Conservation (phyloP, 768 basidiomycete species). For the Pilatotrama ljubarskyi region DNA sequence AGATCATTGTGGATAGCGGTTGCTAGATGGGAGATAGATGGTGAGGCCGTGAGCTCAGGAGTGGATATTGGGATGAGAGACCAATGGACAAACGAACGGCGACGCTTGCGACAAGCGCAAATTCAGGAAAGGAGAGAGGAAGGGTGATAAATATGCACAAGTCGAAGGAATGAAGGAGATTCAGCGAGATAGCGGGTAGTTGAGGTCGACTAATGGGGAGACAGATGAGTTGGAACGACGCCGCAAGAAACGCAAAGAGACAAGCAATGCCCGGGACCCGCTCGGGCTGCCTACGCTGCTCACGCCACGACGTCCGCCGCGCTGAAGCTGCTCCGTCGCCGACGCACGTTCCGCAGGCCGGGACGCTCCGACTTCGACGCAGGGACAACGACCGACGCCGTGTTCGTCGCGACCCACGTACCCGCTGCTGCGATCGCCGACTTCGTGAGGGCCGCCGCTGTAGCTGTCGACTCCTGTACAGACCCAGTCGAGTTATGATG, state of each 20-base stretch:
- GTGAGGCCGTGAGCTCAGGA: not conserved
- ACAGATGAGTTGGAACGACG: not conserved
- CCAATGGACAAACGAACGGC: conserved; percentile 9
- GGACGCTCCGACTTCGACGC: conserved; percentile 74
- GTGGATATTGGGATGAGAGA: not conserved
- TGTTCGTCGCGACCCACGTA: conserved; percentile 79
- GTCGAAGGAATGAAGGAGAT: conserved; percentile 9
- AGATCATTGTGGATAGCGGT: too few species aligned
- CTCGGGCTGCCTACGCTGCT: conserved; percentile 10
- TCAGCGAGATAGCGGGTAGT: not conserved
- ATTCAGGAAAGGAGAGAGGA: conserved; percentile 3
- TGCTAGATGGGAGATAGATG: not conserved
- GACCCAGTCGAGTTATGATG: conserved; percentile 44
- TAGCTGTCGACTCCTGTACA: conserved; percentile 38
- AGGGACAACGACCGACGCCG: conserved; percentile 67
- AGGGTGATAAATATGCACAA: conserved; percentile 26
- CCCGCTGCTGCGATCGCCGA: conserved; percentile 42
- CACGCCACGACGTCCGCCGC: conserved; percentile 82
- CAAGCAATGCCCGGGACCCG: conserved; percentile 16
- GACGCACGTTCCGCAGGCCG: conserved; percentile 67
- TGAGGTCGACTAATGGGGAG: not conserved
- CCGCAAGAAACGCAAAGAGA: conserved; percentile 20
- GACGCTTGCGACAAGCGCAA: not conserved
- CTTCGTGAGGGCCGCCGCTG: conserved; percentile 43
- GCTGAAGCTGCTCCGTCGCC: conserved; percentile 86